A percentile compares a stretch with the other conserved stretches of the same genome.
Conservation (phyloP, 768 basidiomycete species). For the Cyclocybe cylindracea region DNA sequence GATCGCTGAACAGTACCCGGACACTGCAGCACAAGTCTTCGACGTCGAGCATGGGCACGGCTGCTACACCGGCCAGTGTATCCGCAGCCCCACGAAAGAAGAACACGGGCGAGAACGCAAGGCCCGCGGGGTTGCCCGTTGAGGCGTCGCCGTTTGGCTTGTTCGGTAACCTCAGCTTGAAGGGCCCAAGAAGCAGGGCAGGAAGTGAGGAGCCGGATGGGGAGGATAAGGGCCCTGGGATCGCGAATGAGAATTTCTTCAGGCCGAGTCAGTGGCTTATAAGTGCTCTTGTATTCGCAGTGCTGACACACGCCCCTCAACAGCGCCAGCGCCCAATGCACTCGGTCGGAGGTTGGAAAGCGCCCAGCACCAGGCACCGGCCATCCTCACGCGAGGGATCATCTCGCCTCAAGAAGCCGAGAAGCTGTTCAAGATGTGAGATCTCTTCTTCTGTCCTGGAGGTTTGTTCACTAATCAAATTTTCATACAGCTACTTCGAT, state of each 20-base stretch:
- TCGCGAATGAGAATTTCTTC: slow-evolving; percentile 72
- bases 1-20: slow-evolving; percentile 7
- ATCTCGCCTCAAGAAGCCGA: slow-evolving; percentile 70
- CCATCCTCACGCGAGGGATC: slow-evolving; percentile 64
- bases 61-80: slow-evolving; percentile 22
- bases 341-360: slow-evolving; percentile 37
- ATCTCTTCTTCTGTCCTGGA: background rate
- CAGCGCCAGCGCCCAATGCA: slow-evolving; percentile 44
- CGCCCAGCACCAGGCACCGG: slow-evolving; percentile 53
- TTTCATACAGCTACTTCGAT: slow-evolving; percentile 60
- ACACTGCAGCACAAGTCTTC: slow-evolving; percentile 34
- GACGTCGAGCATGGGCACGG: slow-evolving; percentile 41
- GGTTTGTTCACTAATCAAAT: slow-evolving; percentile 10
- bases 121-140: slow-evolving; percentile 58
- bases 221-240: slow-evolving; percentile 56
- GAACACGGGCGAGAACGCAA: slow-evolving; percentile 37
- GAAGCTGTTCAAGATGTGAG: slow-evolving; percentile 70
- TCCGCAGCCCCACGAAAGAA: slow-evolving; percentile 37
- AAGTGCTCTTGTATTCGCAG: background rate
- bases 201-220: slow-evolving; percentile 42
- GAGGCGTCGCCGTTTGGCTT: slow-evolving; percentile 73
- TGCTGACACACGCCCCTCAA: slow-evolving; percentile 3
- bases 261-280: slow-evolving; percentile 47
- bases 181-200: slow-evolving; percentile 36
- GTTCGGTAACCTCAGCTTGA: slow-evolving; percentile 65